Evolutionary conservation across 1,284 basidiomycete species (phyloP).

Genomic region (Moesziomyces aphidis): DNA sequence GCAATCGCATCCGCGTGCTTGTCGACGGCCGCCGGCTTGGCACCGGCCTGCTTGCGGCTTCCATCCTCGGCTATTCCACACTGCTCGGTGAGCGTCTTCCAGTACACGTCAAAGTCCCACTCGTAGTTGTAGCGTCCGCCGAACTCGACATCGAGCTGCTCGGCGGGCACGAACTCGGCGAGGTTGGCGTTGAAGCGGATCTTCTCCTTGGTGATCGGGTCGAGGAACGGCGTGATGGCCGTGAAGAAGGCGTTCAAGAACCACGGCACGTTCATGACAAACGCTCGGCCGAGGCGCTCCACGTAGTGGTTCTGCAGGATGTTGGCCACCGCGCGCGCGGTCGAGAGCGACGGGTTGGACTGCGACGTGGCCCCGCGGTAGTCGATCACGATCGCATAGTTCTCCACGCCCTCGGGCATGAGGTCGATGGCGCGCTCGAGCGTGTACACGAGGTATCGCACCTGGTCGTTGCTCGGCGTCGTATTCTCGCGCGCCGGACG

Average conservation of each 20-base stretch:
- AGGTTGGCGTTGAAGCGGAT: slow-evolving; percentile 79
- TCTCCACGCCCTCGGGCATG: slow-evolving; percentile 56
- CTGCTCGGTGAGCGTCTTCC: slow-evolving; percentile 46
- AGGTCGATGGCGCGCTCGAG: slow-evolving; percentile 64
- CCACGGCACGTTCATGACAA: slow-evolving; percentile 83
- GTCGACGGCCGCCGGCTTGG: slow-evolving; percentile 7
- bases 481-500: slow-evolving; percentile 65
- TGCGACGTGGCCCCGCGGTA: slow-evolving; percentile 50
- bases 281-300: slow-evolving; percentile 85
- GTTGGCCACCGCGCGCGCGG: slow-evolving; percentile 65
- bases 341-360: slow-evolving; percentile 55
- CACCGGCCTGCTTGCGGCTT: slow-evolving; percentile 11
- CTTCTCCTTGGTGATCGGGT: slow-evolving; percentile 90
- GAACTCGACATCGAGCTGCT: slow-evolving; percentile 80
- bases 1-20: slow-evolving; percentile 38
- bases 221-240: slow-evolving; percentile 86
- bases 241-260: slow-evolving; percentile 73
- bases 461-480: slow-evolving; percentile 52
- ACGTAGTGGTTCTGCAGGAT: slow-evolving; percentile 93
- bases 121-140: slow-evolving; percentile 82
- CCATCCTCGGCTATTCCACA: slow-evolving; percentile 54
- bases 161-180: slow-evolving; percentile 77
- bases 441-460: slow-evolving; percentile 63
- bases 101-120: slow-evolving; percentile 82
- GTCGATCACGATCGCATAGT: slow-evolving; percentile 61